Conservation (phyloP, 1,284 basidiomycete genomes). For the Puccinia polysora region DNA sequence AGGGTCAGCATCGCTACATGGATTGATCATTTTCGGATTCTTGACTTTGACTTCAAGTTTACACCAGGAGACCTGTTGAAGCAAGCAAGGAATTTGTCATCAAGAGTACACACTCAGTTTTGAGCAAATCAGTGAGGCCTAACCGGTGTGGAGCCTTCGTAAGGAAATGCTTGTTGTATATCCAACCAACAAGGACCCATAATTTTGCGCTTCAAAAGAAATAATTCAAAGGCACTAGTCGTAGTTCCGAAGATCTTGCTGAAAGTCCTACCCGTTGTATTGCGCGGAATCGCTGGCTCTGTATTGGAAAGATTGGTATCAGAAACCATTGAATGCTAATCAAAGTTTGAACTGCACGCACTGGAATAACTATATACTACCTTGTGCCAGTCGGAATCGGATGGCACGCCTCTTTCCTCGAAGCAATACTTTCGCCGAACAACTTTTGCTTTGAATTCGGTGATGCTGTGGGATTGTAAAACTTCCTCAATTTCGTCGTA, state of each 20-base stretch:
- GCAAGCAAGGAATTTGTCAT: neutral
- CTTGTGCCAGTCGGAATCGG: constrained; percentile 83
- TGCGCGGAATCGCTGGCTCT: constrained; percentile 60
- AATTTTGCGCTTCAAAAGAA: constrained; percentile 93
- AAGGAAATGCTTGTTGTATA: constrained; percentile 64
- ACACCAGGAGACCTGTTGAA: constrained; percentile 77
- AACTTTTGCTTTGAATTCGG: constrained; percentile 63
- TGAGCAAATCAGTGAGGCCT: constrained; percentile 63
- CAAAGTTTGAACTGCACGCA: constrained; percentile 52
- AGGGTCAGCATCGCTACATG: constrained; percentile 69
- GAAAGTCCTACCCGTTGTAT: constrained; percentile 75
- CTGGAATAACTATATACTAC: constrained; percentile 79
- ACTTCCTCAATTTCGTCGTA: constrained; percentile 79
- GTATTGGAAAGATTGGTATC: neutral
- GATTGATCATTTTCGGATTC: constrained; percentile 81
- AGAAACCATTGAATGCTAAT: neutral
- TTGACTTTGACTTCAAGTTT: constrained; percentile 82
- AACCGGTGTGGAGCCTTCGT: constrained; percentile 24
- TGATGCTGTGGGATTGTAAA: constrained; percentile 66
- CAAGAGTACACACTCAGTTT: neutral
- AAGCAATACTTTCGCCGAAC: constrained; percentile 91
- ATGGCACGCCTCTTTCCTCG: constrained; percentile 75
- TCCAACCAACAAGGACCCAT: constrained; percentile 98
- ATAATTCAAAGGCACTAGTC: constrained; percentile 84
- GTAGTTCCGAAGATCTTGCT: constrained; percentile 85